A percentile compares a stretch with the other conserved stretches of the same genome.
phyloP scores from a whole-genome alignment of 2,329 filamentous ascomycete species.

The Helminthosporium solani region DNA sequence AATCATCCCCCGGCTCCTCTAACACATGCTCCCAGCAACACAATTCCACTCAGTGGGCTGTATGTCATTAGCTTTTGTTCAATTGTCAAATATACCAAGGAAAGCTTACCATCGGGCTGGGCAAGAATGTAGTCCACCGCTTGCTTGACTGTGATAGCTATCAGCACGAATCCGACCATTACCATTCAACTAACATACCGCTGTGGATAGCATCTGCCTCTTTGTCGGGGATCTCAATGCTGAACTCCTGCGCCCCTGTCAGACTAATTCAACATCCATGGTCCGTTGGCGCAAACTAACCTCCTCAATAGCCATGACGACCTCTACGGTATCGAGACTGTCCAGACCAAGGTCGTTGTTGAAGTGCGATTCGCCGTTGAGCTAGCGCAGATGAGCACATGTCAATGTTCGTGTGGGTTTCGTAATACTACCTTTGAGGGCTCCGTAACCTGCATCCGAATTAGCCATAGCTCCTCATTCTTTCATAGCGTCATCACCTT shows the following conservation, averaged over 20 bases:
- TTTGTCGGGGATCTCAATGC: constrained; percentile 98
- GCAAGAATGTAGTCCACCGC: constrained; percentile 90
- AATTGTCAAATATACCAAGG: background rate
- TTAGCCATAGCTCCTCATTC: constrained; percentile 27
- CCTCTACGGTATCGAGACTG: constrained; percentile 97
- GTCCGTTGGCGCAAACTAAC: constrained; percentile 49
- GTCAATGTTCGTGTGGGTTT: constrained; percentile 20
- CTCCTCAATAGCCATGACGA: constrained; percentile 99
- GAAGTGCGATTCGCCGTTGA: constrained; percentile 84
- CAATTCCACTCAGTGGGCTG: constrained; percentile 37
- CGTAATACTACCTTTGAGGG: constrained; percentile 54
- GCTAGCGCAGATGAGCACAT: constrained; percentile 55
- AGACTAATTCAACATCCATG: constrained; percentile 8
- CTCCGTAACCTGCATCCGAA: constrained; percentile 58
- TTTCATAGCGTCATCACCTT: constrained; percentile 64
- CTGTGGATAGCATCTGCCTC: constrained; percentile 93
- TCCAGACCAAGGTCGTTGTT: constrained; percentile 95
- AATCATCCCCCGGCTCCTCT: constrained; percentile 28
- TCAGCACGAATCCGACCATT: constrained; percentile 27
- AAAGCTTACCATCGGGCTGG: constrained; percentile 79
- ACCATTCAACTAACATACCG: constrained; percentile 59
- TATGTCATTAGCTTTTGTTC: constrained; percentile 18
- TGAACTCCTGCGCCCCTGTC: constrained; percentile 60
- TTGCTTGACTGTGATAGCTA: constrained; percentile 71
- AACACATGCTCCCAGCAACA: constrained; percentile 11